Conservation (phyloP, 768 basidiomycete genomes). For the Boletus fagicola region DNA sequence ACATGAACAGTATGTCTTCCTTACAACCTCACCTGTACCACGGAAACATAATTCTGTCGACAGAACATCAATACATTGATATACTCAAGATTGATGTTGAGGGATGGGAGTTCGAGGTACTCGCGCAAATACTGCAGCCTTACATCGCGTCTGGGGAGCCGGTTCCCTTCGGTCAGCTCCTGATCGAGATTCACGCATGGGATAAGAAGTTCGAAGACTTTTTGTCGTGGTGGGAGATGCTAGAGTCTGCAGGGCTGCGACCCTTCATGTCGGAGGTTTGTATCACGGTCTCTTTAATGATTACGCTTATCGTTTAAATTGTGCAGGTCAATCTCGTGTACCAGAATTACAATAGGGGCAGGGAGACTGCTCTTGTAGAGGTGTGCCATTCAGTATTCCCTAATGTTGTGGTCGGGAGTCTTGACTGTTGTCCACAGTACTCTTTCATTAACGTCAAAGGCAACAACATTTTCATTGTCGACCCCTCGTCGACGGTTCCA, state of each 20-base stretch:
- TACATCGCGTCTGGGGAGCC: slow-evolving; percentile 36
- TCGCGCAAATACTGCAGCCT: slow-evolving; percentile 39
- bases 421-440: slow-evolving; percentile 35
- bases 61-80: slow-evolving; percentile 39
- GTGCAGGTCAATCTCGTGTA: slow-evolving; percentile 56
- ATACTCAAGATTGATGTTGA: slow-evolving; percentile 48
- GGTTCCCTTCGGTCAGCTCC: slow-evolving; percentile 47
- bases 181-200: slow-evolving; percentile 45
- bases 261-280: slow-evolving; percentile 46
- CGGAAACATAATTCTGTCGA: not conserved
- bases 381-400: slow-evolving; percentile 25
- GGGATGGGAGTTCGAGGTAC: slow-evolving; percentile 47
- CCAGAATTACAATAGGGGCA: slow-evolving; percentile 51
- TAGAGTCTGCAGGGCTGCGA: slow-evolving; percentile 47
- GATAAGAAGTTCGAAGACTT: slow-evolving; percentile 37
- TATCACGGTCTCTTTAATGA: not conserved
- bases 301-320: slow-evolving; percentile 8
- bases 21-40: not conserved
- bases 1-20: slow-evolving; percentile 38
- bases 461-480: slow-evolving; percentile 44
- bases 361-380: slow-evolving; percentile 49
- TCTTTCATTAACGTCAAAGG: slow-evolving; percentile 56
- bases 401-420: not conserved
- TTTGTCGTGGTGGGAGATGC: slow-evolving; percentile 44
- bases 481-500: slow-evolving; percentile 8